A percentile compares a stretch with the other conserved stretches of the same genome.
Evolutionary conservation across 306 rosid genomes (phyloP).

Genomic region (Rosa lucieae): DNA sequence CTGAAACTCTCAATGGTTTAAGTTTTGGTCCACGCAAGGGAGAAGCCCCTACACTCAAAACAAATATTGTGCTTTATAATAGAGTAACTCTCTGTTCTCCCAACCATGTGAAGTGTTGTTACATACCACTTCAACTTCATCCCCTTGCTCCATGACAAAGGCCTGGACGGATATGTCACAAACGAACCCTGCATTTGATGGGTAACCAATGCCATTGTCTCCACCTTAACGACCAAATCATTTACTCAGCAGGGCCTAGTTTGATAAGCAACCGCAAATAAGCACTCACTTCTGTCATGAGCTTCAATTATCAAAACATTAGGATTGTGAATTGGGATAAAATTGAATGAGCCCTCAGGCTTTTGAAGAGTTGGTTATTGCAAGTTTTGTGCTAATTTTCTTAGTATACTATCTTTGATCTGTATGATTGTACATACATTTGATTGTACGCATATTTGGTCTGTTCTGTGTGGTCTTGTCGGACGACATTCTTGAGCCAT

Average conservation of each 20-base stretch:
- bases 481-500: neutral
- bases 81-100: constrained; percentile 48
- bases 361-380: neutral
- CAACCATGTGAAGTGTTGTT: constrained; percentile 44
- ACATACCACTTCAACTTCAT: constrained; percentile 55
- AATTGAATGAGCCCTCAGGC: neutral
- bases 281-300: constrained; percentile 8
- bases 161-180: constrained; percentile 44
- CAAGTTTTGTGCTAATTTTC: neutral
- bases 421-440: neutral
- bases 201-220: constrained; percentile 67
- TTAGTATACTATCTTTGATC: neutral
- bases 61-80: constrained; percentile 40
- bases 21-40: constrained; percentile 47
- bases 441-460: too few relatives aligned
- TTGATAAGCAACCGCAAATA: constrained; percentile 21
- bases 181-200: constrained; percentile 72
- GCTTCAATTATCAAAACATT: neutral
- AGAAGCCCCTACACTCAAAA: constrained; percentile 76
- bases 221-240: constrained; percentile 46
- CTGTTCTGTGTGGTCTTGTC: too few relatives aligned
- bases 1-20: constrained; percentile 56
- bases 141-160: constrained; percentile 50
- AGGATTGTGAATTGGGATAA: neutral
- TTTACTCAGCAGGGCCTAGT: constrained; percentile 45